A percentile compares a stretch with the other conserved stretches of the same genome.
Conservation (phyloP, 2,329 filamentous ascomycete genomes). For the Pestalotiopsis sp. region DNA sequence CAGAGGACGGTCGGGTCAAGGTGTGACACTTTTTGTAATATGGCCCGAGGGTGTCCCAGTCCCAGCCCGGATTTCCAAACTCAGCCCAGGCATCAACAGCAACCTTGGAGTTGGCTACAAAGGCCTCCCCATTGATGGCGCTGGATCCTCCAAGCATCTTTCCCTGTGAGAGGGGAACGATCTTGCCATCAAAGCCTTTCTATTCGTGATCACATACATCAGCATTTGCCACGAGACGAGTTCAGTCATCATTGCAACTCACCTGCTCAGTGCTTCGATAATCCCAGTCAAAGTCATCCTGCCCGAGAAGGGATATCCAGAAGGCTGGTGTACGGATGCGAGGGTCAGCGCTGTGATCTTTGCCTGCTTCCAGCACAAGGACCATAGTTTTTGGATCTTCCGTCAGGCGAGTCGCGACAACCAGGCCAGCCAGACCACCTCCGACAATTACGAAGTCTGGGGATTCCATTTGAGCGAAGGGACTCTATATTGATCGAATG, state of each 20-base stretch:
- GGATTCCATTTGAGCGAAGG: not conserved
- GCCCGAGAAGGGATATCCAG: constrained; percentile 8
- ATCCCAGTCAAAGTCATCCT: constrained; percentile 13
- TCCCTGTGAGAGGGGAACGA: constrained; percentile 10
- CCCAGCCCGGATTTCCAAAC: constrained; percentile 40
- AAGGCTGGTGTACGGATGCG: constrained; percentile 11
- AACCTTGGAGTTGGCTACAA: constrained; percentile 24
- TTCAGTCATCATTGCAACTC: not conserved
- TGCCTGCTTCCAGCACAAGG: constrained; percentile 47
- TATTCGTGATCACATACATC: not conserved
- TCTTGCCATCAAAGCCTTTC: constrained; percentile 10
- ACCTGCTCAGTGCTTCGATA: constrained; percentile 12
- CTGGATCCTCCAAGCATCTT: constrained; percentile 15
- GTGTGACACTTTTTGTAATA: constrained; percentile 40
- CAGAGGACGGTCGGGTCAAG: constrained; percentile 23
- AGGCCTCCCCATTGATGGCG: constrained; percentile 31
- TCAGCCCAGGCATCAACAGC: constrained; percentile 38
- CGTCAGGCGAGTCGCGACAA: not conserved
- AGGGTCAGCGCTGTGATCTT: constrained; percentile 3
- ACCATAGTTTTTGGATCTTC: constrained; percentile 34
- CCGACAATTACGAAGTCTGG: not conserved
- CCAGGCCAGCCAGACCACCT: not conserved
- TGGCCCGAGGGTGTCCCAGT: constrained; percentile 28
- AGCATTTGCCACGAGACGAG: not conserved
- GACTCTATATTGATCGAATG: not conserved